phyloP scores from a whole-genome alignment of 208 protist species.

The Hexamita inflata region DNA sequence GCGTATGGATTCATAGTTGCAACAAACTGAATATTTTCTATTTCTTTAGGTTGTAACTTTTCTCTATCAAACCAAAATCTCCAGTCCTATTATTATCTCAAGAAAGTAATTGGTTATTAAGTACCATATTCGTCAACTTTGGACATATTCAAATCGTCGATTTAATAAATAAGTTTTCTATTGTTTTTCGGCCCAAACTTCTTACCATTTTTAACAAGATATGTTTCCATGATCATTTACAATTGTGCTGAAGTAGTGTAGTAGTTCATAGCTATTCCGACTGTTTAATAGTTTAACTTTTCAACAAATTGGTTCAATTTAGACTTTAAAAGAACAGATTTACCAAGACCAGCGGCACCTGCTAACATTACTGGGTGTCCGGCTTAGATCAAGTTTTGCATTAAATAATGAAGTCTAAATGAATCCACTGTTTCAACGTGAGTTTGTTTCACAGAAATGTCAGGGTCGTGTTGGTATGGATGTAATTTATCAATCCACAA shows the following conservation, averaged over 20 bases:
- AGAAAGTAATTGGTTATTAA: slow-evolving; percentile 79
- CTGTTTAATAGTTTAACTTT: slow-evolving; percentile 66
- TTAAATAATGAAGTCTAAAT: slow-evolving; percentile 73
- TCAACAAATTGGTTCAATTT: slow-evolving; percentile 71
- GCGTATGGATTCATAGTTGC: slow-evolving; percentile 89
- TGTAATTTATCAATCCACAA: slow-evolving; percentile 71
- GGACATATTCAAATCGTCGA: slow-evolving; percentile 96
- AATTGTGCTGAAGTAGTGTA: slow-evolving; percentile 68
- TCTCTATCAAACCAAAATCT: slow-evolving; percentile 86
- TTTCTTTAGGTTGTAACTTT: slow-evolving; percentile 71
- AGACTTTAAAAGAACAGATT: slow-evolving; percentile 84
- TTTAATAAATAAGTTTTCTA: slow-evolving; percentile 72
- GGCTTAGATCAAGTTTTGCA: slow-evolving; percentile 72
- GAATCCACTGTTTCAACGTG: slow-evolving; percentile 65
- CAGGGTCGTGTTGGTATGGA: slow-evolving; percentile 65
- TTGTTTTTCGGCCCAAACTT: slow-evolving; percentile 77
- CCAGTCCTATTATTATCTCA: slow-evolving; percentile 85
- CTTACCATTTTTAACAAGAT: slow-evolving; percentile 78
- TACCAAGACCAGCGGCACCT: slow-evolving; percentile 81
- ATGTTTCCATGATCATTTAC: slow-evolving; percentile 79
- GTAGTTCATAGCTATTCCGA: slow-evolving; percentile 76
- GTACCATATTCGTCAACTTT: slow-evolving; percentile 89
- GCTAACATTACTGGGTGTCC: slow-evolving; percentile 79
- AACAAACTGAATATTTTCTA: slow-evolving; percentile 78
- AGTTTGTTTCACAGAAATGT: slow-evolving; percentile 58